Base-by-base conservation (phyloP, 2,329 filamentous ascomycete species). In the Hyphodiscus sp. region DNA sequence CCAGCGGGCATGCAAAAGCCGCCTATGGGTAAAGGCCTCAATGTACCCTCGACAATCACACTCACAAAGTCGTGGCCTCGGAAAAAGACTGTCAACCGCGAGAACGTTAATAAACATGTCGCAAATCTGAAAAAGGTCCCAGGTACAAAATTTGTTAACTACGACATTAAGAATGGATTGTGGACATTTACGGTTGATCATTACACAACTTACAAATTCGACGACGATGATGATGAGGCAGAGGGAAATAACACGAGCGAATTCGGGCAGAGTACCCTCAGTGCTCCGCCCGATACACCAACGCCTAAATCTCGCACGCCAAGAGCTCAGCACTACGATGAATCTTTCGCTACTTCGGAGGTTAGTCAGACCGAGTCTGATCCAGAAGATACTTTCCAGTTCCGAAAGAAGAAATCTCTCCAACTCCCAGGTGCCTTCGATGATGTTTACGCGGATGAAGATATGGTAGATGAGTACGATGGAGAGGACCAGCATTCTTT, bases 181-280 rank as follows among this genome's bases (percentile, higher is more conserved):
- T 99, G 95, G 95, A 81, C 82, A 15, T 99, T 99, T 74, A 83
- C 77, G 10, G 94, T 99, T n/a, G 85, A 92, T 65, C 94, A 99
- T 70, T 99, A 95, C 70, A 97, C 92, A 1, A 96, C 91, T 1
- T 99, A 99, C 67, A 91, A 88, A 42, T 78, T 97, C 51, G 87
- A 92, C 59, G 89, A 89, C 16, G 74, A 78, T 29, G 78, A 88
- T 42, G 88, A 91, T 45, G 86, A 85, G 46, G 76, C 76, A 8
- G 82, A 82, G 62, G 75, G 77, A 57, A 71, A 75, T 30, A 65
- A 63, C 55, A 66, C 66, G 30, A 63, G 71, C 67, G 69, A 73
- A 65, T 73, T 73, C 57, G 71, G 72, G 53, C 73, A 76, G 65
- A 79, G 75, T 70, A 73, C 72, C 57, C 67, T 77, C 52, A 76